Conservation (phyloP, 768 basidiomycete species). For the Cystofilobasidium bisporidii region DNA sequence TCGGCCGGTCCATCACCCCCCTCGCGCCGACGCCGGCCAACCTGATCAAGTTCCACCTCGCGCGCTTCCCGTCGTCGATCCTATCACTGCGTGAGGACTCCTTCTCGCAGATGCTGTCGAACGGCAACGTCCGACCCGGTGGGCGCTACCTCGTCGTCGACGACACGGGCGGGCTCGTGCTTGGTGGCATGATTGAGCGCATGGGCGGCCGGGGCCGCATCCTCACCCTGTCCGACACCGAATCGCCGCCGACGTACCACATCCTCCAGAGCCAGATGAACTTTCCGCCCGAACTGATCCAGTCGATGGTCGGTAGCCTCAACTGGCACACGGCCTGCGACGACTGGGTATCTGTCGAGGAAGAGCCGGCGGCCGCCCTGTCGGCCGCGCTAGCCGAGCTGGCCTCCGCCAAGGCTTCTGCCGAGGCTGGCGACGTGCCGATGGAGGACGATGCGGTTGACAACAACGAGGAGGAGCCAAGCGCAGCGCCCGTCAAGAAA, state of each 20-base stretch:
- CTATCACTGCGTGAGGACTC: constrained; percentile 79
- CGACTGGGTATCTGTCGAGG: constrained; percentile 54
- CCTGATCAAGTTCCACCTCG: constrained; percentile 80
- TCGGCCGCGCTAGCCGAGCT: background rate
- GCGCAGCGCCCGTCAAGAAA: background rate
- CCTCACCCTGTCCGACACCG: constrained; percentile 74
- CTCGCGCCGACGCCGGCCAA: constrained; percentile 80
- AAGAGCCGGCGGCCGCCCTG: background rate
- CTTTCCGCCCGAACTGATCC: constrained; percentile 53
- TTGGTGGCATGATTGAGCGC: constrained; percentile 72
- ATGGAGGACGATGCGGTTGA: background rate
- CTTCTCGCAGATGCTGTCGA: constrained; percentile 73
- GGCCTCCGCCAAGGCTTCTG: background rate
- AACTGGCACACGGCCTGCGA: constrained; percentile 88
- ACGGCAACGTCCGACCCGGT: constrained; percentile 73
- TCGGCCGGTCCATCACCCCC: constrained; percentile 73
- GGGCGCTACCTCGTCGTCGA: constrained; percentile 84
- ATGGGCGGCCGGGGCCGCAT: constrained; percentile 77
- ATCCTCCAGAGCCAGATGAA: constrained; percentile 70
- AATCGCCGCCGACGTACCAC: constrained; percentile 86
- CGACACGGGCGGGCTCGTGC: constrained; percentile 79
- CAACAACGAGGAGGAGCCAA: background rate
- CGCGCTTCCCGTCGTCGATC: constrained; percentile 61
- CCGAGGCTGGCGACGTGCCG: background rate
- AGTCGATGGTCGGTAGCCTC: constrained; percentile 46